Evolutionary conservation across 1,139 yeast species (phyloP), one percentile per base, ranked within the genome.

Genomic region (Pichia terricola): DNA sequence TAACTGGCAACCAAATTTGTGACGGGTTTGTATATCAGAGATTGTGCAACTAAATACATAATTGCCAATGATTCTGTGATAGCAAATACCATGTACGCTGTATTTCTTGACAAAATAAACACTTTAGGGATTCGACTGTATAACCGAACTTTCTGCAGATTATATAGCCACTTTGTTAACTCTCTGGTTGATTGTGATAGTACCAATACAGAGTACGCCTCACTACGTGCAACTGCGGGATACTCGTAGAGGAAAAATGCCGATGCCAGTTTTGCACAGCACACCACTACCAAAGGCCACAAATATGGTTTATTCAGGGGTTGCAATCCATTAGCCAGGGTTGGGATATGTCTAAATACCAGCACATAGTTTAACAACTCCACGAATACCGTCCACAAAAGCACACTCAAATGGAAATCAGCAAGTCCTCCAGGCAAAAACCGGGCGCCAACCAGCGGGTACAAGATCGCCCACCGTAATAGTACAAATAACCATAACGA

Each of bases 401-500:
- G 30, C 5, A 47, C 41, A 4, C 34, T 10, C 3, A 47, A 8
- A 16, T 47, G 45, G 38, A 47, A 47, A n/a, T 47, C 50, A 0
- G 50, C 48, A 10, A 47, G 40, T 3, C 50, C 50, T 4, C 47
- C 46, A n/a, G 50, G 43, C 8, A 47, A 25, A 31, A 47, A 47
- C 16, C 39, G 16, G 3, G 50, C 16, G 7, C 50, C 46, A 1
- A 44, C 39, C 4, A 47, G 25, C 3, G 50, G 50, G 38, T 43
- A 47, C 7, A 47, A 33, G 3, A 43, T 26, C 3, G n/a, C 26
- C 16, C 43, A 16, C 10, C 50, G 27, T 10, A 32, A 27, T 2
- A 43, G 22, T 7, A 47, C 41, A 22, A 38, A 43, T 1, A 41
- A 30, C 50, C 50, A 47, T 22, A 45, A 42, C 3, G 39, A 16